Conservation (phyloP, 805 yeast genomes). For the Blastobotrys terrestris region DNA sequence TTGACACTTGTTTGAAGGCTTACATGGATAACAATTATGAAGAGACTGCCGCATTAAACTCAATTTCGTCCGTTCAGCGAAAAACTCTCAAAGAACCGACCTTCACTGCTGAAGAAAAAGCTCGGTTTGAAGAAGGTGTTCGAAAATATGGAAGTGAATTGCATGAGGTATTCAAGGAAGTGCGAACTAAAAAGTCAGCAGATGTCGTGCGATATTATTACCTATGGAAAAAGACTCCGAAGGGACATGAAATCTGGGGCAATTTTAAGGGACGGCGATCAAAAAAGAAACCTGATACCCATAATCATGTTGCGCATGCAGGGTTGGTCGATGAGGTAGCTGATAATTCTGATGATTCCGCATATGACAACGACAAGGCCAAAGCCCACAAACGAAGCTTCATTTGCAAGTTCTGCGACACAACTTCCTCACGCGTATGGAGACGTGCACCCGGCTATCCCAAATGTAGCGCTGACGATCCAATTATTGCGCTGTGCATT, state of each 20-base stretch:
- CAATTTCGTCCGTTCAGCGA: constrained; percentile 47
- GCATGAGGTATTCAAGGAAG: constrained; percentile 62
- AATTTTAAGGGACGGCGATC: constrained; percentile 59
- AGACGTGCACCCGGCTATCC: constrained; percentile 60
- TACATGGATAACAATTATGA: constrained; percentile 50
- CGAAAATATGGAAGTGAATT: constrained; percentile 69
- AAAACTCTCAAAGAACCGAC: constrained; percentile 70
- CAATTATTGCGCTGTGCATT: constrained; percentile 60
- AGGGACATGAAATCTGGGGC: constrained; percentile 78
- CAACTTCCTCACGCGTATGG: constrained; percentile 57
- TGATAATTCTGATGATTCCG: constrained; percentile 64
- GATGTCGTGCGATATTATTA: constrained; percentile 85
- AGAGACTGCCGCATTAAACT: constrained; percentile 40
- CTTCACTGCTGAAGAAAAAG: constrained; percentile 55
- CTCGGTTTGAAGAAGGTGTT: constrained; percentile 70
- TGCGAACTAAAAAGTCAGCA: constrained; percentile 65
- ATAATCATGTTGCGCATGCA: constrained; percentile 14
- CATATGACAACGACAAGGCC: constrained; percentile 54
- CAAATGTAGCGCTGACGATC: constrained; percentile 31
- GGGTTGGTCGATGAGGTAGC: constrained; percentile 46
- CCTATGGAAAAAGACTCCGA: constrained; percentile 81
- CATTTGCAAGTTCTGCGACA: constrained; percentile 67
- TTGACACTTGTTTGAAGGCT: constrained; percentile 62
- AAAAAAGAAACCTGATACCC: background rate
- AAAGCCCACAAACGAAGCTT: constrained; percentile 37